These are phyloP conservation scores for Gamsiella multidivaricata DNA, from an alignment of 192 early-diverging fungal genomes.

Conservation along the genomic window DNA sequence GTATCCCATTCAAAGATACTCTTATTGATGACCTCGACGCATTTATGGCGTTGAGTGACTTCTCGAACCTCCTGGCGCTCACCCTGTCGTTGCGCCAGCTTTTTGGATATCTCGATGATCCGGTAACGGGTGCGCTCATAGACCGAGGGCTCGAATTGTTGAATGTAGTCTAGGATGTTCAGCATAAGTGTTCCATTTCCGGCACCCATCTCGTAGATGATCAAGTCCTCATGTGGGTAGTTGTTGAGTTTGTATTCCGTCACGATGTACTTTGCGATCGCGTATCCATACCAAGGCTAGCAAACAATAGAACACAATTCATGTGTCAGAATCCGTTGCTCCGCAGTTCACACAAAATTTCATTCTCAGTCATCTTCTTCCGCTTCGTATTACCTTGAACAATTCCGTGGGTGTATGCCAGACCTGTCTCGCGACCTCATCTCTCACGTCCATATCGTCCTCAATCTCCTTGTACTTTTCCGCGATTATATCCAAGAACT, in stretches of 20 bases:
- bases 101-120: constrained; percentile 92
- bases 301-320: not conserved
- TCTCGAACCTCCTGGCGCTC: constrained; percentile 62
- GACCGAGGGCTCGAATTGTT: constrained; percentile 78
- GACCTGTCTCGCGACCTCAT: constrained; percentile 85
- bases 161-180: constrained; percentile 92
- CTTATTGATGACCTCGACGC: constrained; percentile 87
- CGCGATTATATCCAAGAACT: constrained; percentile 78
- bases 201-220: constrained; percentile 95
- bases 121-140: constrained; percentile 85
- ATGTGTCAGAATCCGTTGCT: not conserved
- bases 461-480: constrained; percentile 86
- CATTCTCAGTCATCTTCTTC: not conserved
- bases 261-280: constrained; percentile 90
- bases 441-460: constrained; percentile 77
- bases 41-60: constrained; percentile 56
- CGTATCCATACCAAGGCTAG: constrained; percentile 91
- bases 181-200: constrained; percentile 97
- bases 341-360: too few relatives aligned
- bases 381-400: constrained; percentile 71
- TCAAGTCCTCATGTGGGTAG: constrained; percentile 72
- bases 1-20: constrained; percentile 92
- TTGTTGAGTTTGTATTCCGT: constrained; percentile 76
- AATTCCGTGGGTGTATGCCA: constrained; percentile 99
- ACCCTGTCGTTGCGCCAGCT: constrained; percentile 77